Percentiles rank a stretch among this genome's conserved stretches.
phyloP scores from a whole-genome alignment of 2,329 filamentous ascomycete genomes.

The Alternaria ethzedia region DNA sequence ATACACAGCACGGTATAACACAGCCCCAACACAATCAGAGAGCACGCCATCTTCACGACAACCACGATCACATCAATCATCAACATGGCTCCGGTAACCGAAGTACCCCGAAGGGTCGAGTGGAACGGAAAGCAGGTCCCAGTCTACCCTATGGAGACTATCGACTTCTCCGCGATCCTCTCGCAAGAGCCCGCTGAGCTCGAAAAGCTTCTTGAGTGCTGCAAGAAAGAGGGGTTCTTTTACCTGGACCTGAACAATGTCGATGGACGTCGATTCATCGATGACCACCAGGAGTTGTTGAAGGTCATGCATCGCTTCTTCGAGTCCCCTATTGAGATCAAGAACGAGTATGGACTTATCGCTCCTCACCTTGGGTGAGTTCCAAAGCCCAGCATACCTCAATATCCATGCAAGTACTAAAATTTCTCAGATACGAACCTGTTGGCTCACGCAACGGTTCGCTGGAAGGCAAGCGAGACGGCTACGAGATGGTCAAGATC shows the following conservation, averaged over 20 bases:
- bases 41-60: background rate
- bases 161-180: slow-evolving; percentile 60
- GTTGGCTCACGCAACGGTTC: slow-evolving; percentile 38
- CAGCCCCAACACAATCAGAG: background rate
- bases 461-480: slow-evolving; percentile 38
- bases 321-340: slow-evolving; percentile 59
- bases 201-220: slow-evolving; percentile 58
- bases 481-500: slow-evolving; percentile 44
- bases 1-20: background rate
- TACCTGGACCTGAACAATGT: slow-evolving; percentile 62
- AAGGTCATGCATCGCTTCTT: slow-evolving; percentile 65
- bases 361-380: slow-evolving; percentile 60
- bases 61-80: background rate
- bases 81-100: slow-evolving; percentile 33
- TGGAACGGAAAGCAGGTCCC: slow-evolving; percentile 42
- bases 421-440: slow-evolving; percentile 23
- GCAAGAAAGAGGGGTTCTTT: slow-evolving; percentile 62
- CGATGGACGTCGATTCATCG: slow-evolving; percentile 60
- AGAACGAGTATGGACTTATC: slow-evolving; percentile 64
- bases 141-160: slow-evolving; percentile 50
- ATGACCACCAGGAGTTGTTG: slow-evolving; percentile 60
- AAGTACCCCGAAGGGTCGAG: slow-evolving; percentile 33
- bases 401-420: background rate
- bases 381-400: slow-evolving; percentile 17
- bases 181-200: slow-evolving; percentile 63